phyloP scores from a whole-genome alignment of 768 basidiomycete species.

The Collybia sordida region DNA sequence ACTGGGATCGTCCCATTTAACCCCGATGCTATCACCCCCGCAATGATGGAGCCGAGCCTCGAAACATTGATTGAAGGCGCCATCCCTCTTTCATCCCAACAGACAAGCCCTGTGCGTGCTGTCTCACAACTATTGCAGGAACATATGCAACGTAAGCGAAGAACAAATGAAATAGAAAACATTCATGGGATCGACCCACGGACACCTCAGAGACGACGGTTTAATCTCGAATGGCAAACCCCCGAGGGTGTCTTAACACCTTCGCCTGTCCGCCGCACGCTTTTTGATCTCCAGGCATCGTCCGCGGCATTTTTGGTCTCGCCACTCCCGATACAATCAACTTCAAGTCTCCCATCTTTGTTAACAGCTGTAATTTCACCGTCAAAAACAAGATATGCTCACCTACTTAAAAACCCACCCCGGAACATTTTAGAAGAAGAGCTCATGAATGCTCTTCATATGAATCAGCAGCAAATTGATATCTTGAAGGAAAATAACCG shows the following conservation, averaged over 20 bases:
- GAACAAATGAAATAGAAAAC: background rate
- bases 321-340: background rate
- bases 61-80: conserved; percentile 6
- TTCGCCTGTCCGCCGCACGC: background rate
- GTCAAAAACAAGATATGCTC: background rate
- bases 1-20: conserved; percentile 34
- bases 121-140: conserved; percentile 11
- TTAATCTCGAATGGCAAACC: background rate
- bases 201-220: background rate
- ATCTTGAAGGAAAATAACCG: background rate
- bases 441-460: background rate
- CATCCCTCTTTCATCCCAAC: conserved; percentile 22
- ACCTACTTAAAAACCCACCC: background rate
- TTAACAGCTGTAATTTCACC: background rate
- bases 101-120: conserved; percentile 17
- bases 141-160: background rate
- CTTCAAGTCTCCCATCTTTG: background rate
- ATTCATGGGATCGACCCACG: background rate
- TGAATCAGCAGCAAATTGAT: background rate
- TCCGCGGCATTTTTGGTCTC: conserved; percentile 2
- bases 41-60: conserved; percentile 29
- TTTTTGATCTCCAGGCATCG: background rate
- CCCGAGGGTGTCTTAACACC: too few relatives aligned
- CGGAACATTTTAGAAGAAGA: background rate
- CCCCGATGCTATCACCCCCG: conserved; percentile 21